A percentile compares a stretch with the other conserved stretches of the same genome.
These are phyloP conservation scores for Coniochaeta sp. DNA, from an alignment of 2,329 filamentous ascomycete species.

Conservation along the genomic window DNA sequence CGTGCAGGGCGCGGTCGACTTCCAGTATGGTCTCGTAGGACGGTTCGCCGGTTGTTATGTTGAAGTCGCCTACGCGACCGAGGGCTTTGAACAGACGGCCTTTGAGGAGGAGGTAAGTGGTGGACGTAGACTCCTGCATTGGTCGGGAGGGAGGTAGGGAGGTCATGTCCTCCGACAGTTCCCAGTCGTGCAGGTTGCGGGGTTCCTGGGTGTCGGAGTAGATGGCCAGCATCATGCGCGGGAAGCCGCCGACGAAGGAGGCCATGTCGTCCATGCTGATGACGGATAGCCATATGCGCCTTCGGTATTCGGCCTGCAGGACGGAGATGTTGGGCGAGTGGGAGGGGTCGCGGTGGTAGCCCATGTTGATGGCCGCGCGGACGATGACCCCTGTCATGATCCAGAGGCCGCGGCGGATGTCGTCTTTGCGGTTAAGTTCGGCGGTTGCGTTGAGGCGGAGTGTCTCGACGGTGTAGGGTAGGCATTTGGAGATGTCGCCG, in stretches of 20 bases:
- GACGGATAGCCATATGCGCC: constrained; percentile 32
- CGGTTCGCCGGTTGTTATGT: constrained; percentile 5
- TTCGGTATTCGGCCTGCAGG: constrained; percentile 39
- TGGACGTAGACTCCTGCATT: constrained; percentile 39
- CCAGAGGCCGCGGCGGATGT: constrained; percentile 43
- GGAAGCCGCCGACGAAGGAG: constrained; percentile 44
- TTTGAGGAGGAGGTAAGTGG: constrained; percentile 44
- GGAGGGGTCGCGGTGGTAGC: constrained; percentile 42
- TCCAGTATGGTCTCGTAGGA: constrained; percentile 19
- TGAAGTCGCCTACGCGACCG: constrained; percentile 37
- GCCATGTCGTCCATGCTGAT: constrained; percentile 43
- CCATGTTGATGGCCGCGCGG: constrained; percentile 47
- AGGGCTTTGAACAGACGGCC: constrained; percentile 40
- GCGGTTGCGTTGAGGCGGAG: constrained; percentile 44
- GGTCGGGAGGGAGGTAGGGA: constrained; percentile 38
- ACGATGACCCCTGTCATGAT: constrained; percentile 43
- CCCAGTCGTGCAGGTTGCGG: constrained; percentile 46
- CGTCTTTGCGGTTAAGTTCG: constrained; percentile 43
- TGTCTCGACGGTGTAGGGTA: constrained; percentile 44
- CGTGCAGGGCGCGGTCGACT: constrained; percentile 31
- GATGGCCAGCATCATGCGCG: constrained; percentile 36
- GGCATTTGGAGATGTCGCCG: constrained; percentile 43
- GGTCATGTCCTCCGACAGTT: constrained; percentile 41
- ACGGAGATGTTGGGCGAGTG: constrained; percentile 25
- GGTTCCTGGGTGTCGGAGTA: constrained; percentile 42